Conservation (phyloP, 2,329 filamentous ascomycete genomes). For the Colletotrichum phormii region DNA sequence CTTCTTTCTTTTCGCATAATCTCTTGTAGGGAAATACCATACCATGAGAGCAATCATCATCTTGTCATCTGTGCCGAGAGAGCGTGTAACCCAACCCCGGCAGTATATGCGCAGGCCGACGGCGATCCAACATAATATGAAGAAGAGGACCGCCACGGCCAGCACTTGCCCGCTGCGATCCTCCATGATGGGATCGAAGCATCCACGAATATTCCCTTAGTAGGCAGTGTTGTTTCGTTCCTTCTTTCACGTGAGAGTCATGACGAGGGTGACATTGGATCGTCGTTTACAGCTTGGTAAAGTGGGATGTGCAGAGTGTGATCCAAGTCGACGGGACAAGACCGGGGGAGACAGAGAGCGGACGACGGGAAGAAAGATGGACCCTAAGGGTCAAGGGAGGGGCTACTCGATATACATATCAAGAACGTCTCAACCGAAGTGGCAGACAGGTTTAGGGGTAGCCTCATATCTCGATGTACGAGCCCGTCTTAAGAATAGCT, state of each 20-base stretch:
- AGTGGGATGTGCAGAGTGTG: slow-evolving; percentile 16
- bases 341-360: not conserved
- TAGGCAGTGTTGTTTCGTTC: not conserved
- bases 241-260: slow-evolving; percentile 19
- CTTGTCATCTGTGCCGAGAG: slow-evolving; percentile 48
- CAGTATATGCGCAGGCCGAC: slow-evolving; percentile 46
- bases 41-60: slow-evolving; percentile 48
- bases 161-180: slow-evolving; percentile 42
- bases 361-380: not conserved
- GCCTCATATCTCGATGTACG: slow-evolving; percentile 22
- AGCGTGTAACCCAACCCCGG: slow-evolving; percentile 46
- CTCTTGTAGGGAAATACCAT: slow-evolving; percentile 40
- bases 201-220: slow-evolving; percentile 9
- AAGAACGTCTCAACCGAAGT: not conserved
- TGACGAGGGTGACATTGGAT: slow-evolving; percentile 14
- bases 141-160: slow-evolving; percentile 45
- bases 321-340: slow-evolving; percentile 18
- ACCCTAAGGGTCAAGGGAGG: slow-evolving; percentile 28
- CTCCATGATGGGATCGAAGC: slow-evolving; percentile 20
- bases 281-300: not conserved
- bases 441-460: slow-evolving; percentile 29
- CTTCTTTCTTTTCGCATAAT: not conserved
- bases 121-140: slow-evolving; percentile 48
- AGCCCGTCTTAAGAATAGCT: slow-evolving; percentile 22
- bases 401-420: slow-evolving; percentile 26